Percentiles rank a stretch among this genome's conserved stretches.
Conservation (phyloP, 2,329 filamentous ascomycete genomes). For the Trichoderma polysporum region DNA sequence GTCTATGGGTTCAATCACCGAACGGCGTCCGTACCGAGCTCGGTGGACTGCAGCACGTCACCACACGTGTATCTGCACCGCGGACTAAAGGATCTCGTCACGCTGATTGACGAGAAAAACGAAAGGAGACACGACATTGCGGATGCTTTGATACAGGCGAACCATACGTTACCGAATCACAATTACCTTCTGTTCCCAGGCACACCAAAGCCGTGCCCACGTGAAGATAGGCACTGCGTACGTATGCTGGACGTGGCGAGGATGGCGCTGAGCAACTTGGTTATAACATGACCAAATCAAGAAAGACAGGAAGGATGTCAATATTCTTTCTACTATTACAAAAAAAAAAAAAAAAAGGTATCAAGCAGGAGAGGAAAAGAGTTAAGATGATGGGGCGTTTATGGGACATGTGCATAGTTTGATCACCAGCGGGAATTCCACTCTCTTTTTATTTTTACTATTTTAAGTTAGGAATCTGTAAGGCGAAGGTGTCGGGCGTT, state of each 20-base stretch:
- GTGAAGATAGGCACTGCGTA: slow-evolving; percentile 45
- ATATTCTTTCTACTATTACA: too few relatives aligned
- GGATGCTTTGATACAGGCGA: slow-evolving; percentile 46
- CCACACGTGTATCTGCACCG: slow-evolving; percentile 36
- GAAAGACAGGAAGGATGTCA: neutral
- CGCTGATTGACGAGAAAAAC: slow-evolving; percentile 52
- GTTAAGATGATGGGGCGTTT: neutral
- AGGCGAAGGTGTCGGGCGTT: neutral
- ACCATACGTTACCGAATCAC: slow-evolving; percentile 31
- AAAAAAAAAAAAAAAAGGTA: neutral
- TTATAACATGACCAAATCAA: slow-evolving; percentile 43
- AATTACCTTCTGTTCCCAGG: slow-evolving; percentile 29
- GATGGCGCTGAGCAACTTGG: slow-evolving; percentile 52
- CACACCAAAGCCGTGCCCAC: slow-evolving; percentile 30
- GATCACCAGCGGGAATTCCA: neutral
- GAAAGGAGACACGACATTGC: slow-evolving; percentile 49
- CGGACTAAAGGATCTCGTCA: slow-evolving; percentile 56
- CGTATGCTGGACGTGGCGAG: slow-evolving; percentile 56
- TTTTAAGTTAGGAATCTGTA: neutral
- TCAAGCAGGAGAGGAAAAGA: neutral
- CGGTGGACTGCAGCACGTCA: slow-evolving; percentile 3
- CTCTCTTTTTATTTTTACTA: neutral
- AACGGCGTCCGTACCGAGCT: slow-evolving; percentile 8
- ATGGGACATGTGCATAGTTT: neutral
- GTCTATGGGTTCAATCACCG: slow-evolving; percentile 50